These are phyloP conservation scores for Monosporascus sp. DNA, from an alignment of 2,329 filamentous ascomycete species.

Conservation along the genomic window DNA sequence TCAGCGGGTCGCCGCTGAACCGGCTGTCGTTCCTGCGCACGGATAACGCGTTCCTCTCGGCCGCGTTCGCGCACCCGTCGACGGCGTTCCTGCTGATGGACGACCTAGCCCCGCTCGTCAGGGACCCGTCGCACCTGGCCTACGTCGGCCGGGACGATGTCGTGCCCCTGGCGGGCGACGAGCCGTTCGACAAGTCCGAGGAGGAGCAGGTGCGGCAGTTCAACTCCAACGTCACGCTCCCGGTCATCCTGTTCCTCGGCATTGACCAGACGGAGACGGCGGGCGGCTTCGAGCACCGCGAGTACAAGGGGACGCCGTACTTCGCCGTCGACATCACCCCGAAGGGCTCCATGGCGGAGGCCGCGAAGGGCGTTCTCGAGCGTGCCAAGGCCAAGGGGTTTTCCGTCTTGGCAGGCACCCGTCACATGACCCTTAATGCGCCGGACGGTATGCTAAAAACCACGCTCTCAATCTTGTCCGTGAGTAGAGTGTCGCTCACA, in stretches of 20 bases:
- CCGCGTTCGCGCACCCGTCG: conserved; percentile 60
- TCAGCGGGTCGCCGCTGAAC: conserved; percentile 72
- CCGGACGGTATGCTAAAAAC: conserved; percentile 36
- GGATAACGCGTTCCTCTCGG: conserved; percentile 64
- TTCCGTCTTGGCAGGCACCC: conserved; percentile 57
- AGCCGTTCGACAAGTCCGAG: conserved; percentile 68
- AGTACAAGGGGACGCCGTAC: conserved; percentile 74
- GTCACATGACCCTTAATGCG: conserved; percentile 39
- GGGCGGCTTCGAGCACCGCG: conserved; percentile 53
- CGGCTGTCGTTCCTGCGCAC: conserved; percentile 71
- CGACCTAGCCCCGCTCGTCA: conserved; percentile 68
- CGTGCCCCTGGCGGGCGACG: conserved; percentile 60
- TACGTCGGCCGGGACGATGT: conserved; percentile 67
- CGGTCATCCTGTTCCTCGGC: conserved; percentile 79
- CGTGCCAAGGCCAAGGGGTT: conserved; percentile 55
- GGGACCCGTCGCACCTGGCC: conserved; percentile 55
- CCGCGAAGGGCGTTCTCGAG: conserved; percentile 56
- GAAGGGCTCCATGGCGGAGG: conserved; percentile 55
- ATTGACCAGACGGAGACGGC: conserved; percentile 58
- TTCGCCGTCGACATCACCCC: conserved; percentile 90
- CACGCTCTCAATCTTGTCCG: neutral
- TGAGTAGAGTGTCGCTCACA: neutral
- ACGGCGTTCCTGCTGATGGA: conserved; percentile 75
- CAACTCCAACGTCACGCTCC: conserved; percentile 62
- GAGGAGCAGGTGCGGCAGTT: conserved; percentile 67